A percentile compares a stretch with the other conserved stretches of the same genome.
Evolutionary conservation across 2,329 filamentous ascomycete genomes (phyloP).

Genomic region (Cladophialophora immunda): DNA sequence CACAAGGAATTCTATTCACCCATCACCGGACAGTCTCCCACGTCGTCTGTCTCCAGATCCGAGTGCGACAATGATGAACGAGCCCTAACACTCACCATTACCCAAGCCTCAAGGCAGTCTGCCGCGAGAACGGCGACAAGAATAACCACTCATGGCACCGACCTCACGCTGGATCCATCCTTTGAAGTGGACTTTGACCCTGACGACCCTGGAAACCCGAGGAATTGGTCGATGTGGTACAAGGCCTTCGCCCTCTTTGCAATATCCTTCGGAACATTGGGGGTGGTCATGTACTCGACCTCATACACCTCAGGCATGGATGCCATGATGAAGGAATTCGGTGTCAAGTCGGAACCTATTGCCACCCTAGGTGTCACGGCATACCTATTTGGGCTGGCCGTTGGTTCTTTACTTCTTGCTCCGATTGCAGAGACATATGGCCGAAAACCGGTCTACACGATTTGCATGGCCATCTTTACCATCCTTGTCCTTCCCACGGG

Average conservation of each 20-base stretch:
- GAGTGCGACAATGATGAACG: slow-evolving; percentile 33
- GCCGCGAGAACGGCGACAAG: slow-evolving; percentile 43
- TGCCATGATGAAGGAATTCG: slow-evolving; percentile 74
- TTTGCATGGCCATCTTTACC: slow-evolving; percentile 70
- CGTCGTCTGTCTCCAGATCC: slow-evolving; percentile 29
- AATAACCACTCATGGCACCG: slow-evolving; percentile 56
- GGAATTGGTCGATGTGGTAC: slow-evolving; percentile 71
- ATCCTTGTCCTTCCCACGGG: slow-evolving; percentile 77
- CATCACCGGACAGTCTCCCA: slow-evolving; percentile 26
- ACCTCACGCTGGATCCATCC: slow-evolving; percentile 61
- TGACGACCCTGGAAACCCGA: slow-evolving; percentile 70
- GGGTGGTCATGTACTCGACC: slow-evolving; percentile 76
- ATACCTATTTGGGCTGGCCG: slow-evolving; percentile 78
- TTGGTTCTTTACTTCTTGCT: slow-evolving; percentile 75
- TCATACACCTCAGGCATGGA: slow-evolving; percentile 77
- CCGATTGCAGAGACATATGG: slow-evolving; percentile 66
- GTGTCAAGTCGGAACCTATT: slow-evolving; percentile 64
- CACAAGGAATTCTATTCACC: slow-evolving; percentile 34
- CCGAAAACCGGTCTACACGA: slow-evolving; percentile 68
- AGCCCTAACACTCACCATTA: slow-evolving; percentile 34
- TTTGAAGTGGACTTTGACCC: slow-evolving; percentile 79
- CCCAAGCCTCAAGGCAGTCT: slow-evolving; percentile 30
- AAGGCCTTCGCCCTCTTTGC: slow-evolving; percentile 64
- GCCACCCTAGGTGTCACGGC: slow-evolving; percentile 79
- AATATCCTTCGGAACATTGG: slow-evolving; percentile 66